These are phyloP conservation scores for Canariomyces notabilis DNA, from an alignment of 2,329 filamentous ascomycete genomes.

Conservation along the genomic window DNA sequence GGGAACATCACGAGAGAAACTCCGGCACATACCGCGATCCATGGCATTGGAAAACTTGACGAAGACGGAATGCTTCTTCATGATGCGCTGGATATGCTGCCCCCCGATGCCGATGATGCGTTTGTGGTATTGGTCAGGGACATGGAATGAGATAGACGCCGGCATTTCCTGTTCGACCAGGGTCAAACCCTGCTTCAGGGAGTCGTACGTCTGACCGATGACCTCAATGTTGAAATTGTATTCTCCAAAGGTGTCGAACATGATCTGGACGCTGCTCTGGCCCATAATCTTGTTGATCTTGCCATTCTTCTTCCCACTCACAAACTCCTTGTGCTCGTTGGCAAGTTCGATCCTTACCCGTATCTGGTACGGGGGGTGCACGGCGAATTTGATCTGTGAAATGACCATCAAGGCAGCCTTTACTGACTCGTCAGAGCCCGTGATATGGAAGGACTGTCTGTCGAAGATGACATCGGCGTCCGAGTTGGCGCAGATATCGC, in stretches of 20 bases:
- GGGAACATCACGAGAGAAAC: not conserved
- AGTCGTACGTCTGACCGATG: conserved; percentile 84
- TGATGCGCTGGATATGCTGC: conserved; percentile 97
- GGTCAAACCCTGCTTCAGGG: conserved; percentile 85
- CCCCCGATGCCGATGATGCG: conserved; percentile 98
- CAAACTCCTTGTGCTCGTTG: conserved; percentile 99
- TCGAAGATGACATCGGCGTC: conserved; percentile 94
- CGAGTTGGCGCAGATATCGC: conserved; percentile 93
- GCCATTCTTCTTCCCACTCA: conserved; percentile 98
- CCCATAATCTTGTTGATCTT: conserved; percentile 99
- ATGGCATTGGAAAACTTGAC: conserved; percentile 99
- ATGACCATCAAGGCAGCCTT: conserved; percentile 94
- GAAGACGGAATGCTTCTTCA: conserved; percentile 99
- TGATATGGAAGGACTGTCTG: conserved; percentile 88
- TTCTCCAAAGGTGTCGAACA: conserved; percentile 98
- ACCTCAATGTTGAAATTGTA: conserved; percentile 99
- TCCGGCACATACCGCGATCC: conserved; percentile 67
- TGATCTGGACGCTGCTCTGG: conserved; percentile 97
- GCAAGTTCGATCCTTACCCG: conserved; percentile 97
- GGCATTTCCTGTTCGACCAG: conserved; percentile 99
- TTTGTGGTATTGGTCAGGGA: conserved; percentile 98
- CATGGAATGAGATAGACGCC: conserved; percentile 97
- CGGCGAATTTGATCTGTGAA: conserved; percentile 83
- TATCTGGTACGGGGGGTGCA: conserved; percentile 84
- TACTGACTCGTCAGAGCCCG: conserved; percentile 92